Conservation (phyloP, 202 grass and related monocot genomes). For the Zizania palustris region DNA sequence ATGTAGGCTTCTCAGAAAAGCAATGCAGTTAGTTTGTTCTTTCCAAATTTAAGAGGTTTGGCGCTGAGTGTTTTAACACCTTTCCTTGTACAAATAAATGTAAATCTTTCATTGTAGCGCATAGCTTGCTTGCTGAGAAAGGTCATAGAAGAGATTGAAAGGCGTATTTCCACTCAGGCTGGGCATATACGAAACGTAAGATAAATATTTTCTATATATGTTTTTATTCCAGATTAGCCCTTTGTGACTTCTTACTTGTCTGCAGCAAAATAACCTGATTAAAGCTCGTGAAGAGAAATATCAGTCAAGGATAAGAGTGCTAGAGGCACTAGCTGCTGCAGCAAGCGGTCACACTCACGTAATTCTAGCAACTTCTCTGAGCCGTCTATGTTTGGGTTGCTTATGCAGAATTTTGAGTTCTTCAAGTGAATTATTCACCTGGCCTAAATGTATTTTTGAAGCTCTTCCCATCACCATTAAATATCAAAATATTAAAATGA, state of each 20-base stretch:
- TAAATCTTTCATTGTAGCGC: conserved; percentile 54
- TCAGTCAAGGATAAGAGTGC: conserved; percentile 86
- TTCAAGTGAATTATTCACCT: conserved; percentile 14
- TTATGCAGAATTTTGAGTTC: conserved; percentile 21
- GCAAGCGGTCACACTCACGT: conserved; percentile 56
- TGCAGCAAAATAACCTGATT: conserved; percentile 87
- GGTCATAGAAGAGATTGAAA: conserved; percentile 90
- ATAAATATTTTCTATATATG: conserved; percentile 4
- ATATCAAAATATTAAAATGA: conserved; percentile 12
- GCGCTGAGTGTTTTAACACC: conserved; percentile 15
- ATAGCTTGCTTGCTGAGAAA: conserved; percentile 82
- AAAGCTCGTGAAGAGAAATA: conserved; percentile 96
- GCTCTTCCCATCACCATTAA: neutral
- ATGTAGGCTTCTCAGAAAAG: conserved; percentile 62
- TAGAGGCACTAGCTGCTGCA: conserved; percentile 74
- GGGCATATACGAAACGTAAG: conserved; percentile 91
- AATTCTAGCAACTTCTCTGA: conserved; percentile 40
- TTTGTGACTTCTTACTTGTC: conserved; percentile 51
- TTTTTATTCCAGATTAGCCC: conserved; percentile 28
- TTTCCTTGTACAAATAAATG: conserved; percentile 47
- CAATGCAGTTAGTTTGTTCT: conserved; percentile 61
- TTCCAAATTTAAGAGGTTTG: conserved; percentile 41
- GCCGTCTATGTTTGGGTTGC: neutral
- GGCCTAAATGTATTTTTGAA: neutral
- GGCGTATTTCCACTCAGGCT: conserved; percentile 83